Evolutionary conservation across 805 yeast species (phyloP), one percentile per base, ranked within the genome.

Genomic region (Yueomyces sinensis): DNA sequence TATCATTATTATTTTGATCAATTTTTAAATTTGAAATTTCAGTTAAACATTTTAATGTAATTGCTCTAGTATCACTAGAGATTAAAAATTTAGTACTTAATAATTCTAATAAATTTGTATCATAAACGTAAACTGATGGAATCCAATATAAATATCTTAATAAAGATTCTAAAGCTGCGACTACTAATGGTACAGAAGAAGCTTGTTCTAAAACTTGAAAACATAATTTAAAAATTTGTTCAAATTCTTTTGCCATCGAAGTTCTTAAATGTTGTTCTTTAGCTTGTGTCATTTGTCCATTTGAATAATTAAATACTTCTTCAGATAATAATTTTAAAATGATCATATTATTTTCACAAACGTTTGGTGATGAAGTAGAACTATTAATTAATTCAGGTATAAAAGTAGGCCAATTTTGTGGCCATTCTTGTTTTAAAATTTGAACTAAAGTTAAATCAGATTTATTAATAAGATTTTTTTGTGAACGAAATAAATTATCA

Each of bases 361-460:
- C 95, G 50, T 86, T 89, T 57, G 82, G 74, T 17, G 91, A 78
- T 13, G 89, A 74, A 42, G 83, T 73, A 31, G 93, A 77, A 43
- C 94, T 78, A 40, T 70, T 72, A 32, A 89, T 91, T 37, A 91
- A 72, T 56, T 91, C 98, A 14, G 95, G 95, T 33, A 91, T 81
- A 50, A 91, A 91, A 49, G 79, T 82, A 15, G 97, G 97, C 99
- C 99, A 91, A 56, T 87, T 82, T 47, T 78, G 83, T 24, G 99
- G 99, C 99, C 99, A 91, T 56, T 91, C 99, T 61, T 91, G 97
- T 52, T 91, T 91, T 51, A 91, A 72, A 34, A 91, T 78, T 52
- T 87, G 93, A 27, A 91, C 98, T 49, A 91, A 66, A 13, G 97
- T 89, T 51, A 91, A 68, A 61, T 91, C 95, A 48, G 87, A 86